Conservation (phyloP, 176 grass and related monocot species). For the Urochloa ruziziensis region DNA sequence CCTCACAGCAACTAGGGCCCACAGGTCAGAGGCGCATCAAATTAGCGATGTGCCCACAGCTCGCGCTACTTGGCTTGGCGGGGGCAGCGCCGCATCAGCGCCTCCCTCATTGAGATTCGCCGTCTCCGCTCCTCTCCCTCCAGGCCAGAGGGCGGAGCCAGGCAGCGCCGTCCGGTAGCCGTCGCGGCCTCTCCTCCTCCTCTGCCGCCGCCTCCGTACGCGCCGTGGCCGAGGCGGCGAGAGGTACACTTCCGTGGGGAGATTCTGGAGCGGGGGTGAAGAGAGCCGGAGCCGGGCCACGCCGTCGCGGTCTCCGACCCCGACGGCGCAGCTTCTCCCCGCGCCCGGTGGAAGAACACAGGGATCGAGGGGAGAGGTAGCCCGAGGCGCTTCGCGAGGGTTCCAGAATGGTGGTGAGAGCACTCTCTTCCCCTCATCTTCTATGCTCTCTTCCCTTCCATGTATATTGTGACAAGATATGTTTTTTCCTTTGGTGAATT, state of each 20-base stretch:
- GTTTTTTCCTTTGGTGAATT: background rate
- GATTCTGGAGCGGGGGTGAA: background rate
- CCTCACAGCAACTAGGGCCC: accelerated
- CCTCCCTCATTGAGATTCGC: background rate
- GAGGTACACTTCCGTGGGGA: background rate
- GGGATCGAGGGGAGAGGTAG: background rate
- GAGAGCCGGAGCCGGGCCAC: background rate
- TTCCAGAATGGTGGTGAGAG: constrained; percentile 33
- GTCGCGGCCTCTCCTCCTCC: background rate
- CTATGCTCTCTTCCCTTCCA: background rate
- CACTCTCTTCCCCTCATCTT: background rate
- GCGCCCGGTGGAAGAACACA: background rate
- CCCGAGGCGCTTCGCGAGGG: background rate
- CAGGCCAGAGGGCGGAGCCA: background rate
- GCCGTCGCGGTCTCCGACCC: background rate
- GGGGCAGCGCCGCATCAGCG: background rate
- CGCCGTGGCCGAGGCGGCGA: background rate
- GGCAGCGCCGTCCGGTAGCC: background rate
- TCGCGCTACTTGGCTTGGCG: constrained; percentile 3
- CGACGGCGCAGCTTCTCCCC: background rate
- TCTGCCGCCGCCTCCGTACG: background rate
- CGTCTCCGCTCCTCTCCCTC: background rate
- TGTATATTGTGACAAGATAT: background rate
- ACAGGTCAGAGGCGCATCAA: background rate
- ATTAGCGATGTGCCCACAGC: background rate